Evolutionary conservation across 768 basidiomycete genomes (phyloP), one percentile per base, ranked within the genome.

Genomic region (Pleurotus citrinopileatus): DNA sequence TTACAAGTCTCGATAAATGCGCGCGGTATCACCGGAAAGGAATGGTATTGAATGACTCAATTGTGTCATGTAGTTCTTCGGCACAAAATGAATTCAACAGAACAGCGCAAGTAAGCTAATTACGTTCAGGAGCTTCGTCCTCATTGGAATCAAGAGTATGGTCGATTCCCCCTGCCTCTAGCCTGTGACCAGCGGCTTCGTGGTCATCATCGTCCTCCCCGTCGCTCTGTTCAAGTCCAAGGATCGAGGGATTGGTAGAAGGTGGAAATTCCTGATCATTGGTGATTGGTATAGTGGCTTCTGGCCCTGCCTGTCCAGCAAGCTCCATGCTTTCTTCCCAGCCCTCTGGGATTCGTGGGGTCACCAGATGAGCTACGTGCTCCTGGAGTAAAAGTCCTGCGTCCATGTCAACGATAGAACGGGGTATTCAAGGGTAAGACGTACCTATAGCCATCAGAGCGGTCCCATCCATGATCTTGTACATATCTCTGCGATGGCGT

Each of bases 351-450:
- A 76, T 65, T 17, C 62, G 58, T 9, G 74, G 64, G 44, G 67
- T 62, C 23, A 86, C 60, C 26, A 74, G 61, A 2, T 67, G 69
- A 9, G 71, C 75, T n/a, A 89, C 73, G 57, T 85, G 78, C 58
- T 88, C 86, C 57, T 90, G 87, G 13, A 89, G 66, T 17, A 89
- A 65, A 70, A 90, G 82, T 1, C 87, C 88, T 87, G 32, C 17
- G 19, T 8, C 15, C 17, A 59, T 25, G 23, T 50, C 28, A 43
- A n/a, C n/a, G 22, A 27, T 29, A 42, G 40, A 25, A 19, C 53
- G 38, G 22, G 10, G 23, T 32, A n/a, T 22, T 26, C 27, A 32
- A 0, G 26, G 13, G 42, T 29, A 32, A 13, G 9, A 52, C 7
- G 45, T 42, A 54, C n/a, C 38, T 57, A 91, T 74, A 2, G 81